These are phyloP conservation scores for Chlorella sp. DNA, from an alignment of 139 green algal genomes.

Conservation along the genomic window DNA sequence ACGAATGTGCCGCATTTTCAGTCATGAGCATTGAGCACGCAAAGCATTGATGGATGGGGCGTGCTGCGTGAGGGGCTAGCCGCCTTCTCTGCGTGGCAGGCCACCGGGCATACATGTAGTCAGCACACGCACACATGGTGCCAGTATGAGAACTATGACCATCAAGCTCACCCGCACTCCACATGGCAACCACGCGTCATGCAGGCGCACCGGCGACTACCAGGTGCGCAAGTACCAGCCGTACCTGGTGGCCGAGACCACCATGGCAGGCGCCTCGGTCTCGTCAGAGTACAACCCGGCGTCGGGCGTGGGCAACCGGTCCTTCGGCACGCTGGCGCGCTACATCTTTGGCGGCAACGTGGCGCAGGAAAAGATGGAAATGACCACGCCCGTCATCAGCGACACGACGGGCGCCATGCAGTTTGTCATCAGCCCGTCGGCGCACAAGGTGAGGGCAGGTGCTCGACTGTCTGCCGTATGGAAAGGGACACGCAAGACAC, in stretches of 20 bases:
- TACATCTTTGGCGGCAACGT: constrained; percentile 86
- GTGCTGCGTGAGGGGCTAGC: too few relatives aligned
- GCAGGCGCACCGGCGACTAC: constrained; percentile 49
- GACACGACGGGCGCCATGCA: constrained; percentile 35
- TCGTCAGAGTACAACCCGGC: background rate
- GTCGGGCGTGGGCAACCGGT: constrained; percentile 8
- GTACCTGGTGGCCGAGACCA: constrained; percentile 60
- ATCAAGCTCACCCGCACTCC: too few relatives aligned
- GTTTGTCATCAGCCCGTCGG: constrained; percentile 39
- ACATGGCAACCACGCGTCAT: too few relatives aligned
- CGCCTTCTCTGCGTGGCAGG: too few relatives aligned
- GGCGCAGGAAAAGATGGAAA: constrained; percentile 30
- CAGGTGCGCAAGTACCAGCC: constrained; percentile 66
- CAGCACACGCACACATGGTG: too few relatives aligned
- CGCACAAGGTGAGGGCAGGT: constrained; percentile 16
- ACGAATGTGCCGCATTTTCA: too few relatives aligned
- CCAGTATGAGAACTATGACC: too few relatives aligned
- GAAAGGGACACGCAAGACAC: too few relatives aligned
- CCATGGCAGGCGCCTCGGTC: constrained; percentile 28
- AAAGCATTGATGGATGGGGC: too few relatives aligned
- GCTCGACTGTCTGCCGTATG: too few relatives aligned
- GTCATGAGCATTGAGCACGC: too few relatives aligned
- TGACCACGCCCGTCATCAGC: constrained; percentile 53
- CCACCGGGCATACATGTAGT: too few relatives aligned
- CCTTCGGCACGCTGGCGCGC: constrained; percentile 46